Evolutionary conservation across 768 basidiomycete species (phyloP).

Genomic region (Hygrophorus pudorinus): DNA sequence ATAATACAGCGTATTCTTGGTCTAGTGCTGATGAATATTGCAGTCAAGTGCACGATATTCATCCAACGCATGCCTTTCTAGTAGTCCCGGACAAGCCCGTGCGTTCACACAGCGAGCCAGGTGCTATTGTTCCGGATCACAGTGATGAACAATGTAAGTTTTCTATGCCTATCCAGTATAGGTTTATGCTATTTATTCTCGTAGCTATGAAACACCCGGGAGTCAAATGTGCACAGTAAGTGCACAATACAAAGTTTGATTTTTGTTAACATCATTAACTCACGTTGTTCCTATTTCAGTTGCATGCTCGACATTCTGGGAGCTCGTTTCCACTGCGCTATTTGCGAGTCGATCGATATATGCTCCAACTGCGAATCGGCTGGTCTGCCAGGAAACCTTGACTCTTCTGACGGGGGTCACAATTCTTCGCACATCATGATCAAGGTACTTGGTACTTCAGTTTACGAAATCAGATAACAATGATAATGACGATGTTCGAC

Average conservation of each 20-base stretch:
- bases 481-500: background rate
- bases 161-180: slow-evolving; percentile 6
- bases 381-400: slow-evolving; percentile 74
- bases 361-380: slow-evolving; percentile 84
- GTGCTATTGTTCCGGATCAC: slow-evolving; percentile 24
- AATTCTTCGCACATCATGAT: slow-evolving; percentile 87
- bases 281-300: slow-evolving; percentile 29
- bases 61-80: slow-evolving; percentile 83
- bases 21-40: background rate
- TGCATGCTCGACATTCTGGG: slow-evolving; percentile 87
- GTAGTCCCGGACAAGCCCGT: slow-evolving; percentile 57
- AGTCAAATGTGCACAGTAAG: slow-evolving; percentile 82
- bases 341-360: slow-evolving; percentile 78
- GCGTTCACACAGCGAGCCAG: slow-evolving; percentile 31
- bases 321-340: slow-evolving; percentile 86
- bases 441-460: slow-evolving; percentile 45
- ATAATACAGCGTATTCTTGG: background rate
- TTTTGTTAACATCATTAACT: slow-evolving; percentile 1
- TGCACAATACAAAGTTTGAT: slow-evolving; percentile 7
- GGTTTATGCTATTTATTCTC: slow-evolving; percentile 1
- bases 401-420: slow-evolving; percentile 69
- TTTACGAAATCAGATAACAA: background rate
- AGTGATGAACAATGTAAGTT: slow-evolving; percentile 54
- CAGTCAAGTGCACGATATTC: slow-evolving; percentile 86
- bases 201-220: slow-evolving; percentile 70